Evolutionary conservation across 371 early-diverging fungal genomes (phyloP).

Genomic region (Choanephora cucurbitarum): DNA sequence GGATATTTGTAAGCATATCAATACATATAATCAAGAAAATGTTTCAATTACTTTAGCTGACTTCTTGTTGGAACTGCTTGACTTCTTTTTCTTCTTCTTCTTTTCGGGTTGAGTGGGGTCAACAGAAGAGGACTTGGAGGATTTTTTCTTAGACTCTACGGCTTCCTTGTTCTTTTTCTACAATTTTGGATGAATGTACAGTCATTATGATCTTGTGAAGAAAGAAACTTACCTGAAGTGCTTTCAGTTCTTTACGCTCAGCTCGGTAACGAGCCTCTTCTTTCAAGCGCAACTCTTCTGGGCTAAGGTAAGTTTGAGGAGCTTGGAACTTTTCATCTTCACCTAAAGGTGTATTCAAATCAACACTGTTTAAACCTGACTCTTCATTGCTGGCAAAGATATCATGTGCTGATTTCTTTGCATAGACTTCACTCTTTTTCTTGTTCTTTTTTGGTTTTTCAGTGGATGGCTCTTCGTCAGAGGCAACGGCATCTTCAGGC

Average conservation of each 20-base stretch:
- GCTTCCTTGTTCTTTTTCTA: constrained; percentile 38
- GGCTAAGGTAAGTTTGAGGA: constrained; percentile 59
- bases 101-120: constrained; percentile 16
- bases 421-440: constrained; percentile 17
- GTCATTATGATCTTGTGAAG: too few species aligned
- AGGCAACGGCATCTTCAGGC: constrained; percentile 63
- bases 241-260: constrained; percentile 43
- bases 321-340: constrained; percentile 65
- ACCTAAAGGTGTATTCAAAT: constrained; percentile 63
- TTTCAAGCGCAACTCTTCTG: constrained; percentile 60
- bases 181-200: too few species aligned
- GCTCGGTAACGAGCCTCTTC: constrained; percentile 55
- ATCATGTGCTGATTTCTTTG: constrained; percentile 32
- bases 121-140: not conserved
- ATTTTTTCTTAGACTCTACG: constrained; percentile 9
- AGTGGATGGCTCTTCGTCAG: constrained; percentile 48
- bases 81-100: constrained; percentile 28
- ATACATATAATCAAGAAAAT: too few species aligned
- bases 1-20: too few species aligned
- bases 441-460: constrained; percentile 15
- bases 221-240: constrained; percentile 35
- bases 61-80: constrained; percentile 7
- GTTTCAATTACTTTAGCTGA: constrained; percentile 11
- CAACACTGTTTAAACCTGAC: constrained; percentile 54
- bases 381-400: constrained; percentile 46